A percentile compares a stretch with the other conserved stretches of the same genome.
Evolutionary conservation across 192 early-diverging fungal species (phyloP).

Genomic region (Backusella macrospora): DNA sequence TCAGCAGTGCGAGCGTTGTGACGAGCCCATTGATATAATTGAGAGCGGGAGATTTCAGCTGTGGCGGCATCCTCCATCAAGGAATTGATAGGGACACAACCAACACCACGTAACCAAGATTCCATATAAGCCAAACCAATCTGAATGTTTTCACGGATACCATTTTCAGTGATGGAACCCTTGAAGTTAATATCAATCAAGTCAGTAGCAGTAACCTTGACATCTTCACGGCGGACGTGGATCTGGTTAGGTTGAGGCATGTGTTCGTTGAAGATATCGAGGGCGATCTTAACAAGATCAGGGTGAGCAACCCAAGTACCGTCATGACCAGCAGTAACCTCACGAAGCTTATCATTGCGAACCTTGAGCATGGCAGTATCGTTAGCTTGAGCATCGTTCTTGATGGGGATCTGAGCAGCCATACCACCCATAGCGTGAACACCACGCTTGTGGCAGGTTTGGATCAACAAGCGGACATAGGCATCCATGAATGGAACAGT

Average conservation of each 20-base stretch:
- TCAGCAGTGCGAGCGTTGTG: conserved; percentile 83
- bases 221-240: conserved; percentile 89
- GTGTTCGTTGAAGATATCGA: conserved; percentile 90
- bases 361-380: conserved; percentile 92
- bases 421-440: conserved; percentile 99
- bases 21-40: conserved; percentile 97
- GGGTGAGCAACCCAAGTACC: conserved; percentile 98
- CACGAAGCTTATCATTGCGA: conserved; percentile 92
- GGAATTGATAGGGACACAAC: conserved; percentile 98
- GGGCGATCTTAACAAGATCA: conserved; percentile 89
- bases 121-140: conserved; percentile 94
- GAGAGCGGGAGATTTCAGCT: conserved; percentile 95
- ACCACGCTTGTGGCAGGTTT: conserved; percentile 97
- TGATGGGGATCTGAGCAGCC: conserved; percentile 99
- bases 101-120: conserved; percentile 92
- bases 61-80: conserved; percentile 99
- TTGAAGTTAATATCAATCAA: conserved; percentile 77
- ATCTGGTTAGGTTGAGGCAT: conserved; percentile 98
- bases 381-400: conserved; percentile 89
- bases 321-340: conserved; percentile 94
- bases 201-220: conserved; percentile 79
- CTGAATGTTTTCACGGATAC: conserved; percentile 90
- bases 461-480: conserved; percentile 95
- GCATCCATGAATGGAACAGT: conserved; percentile 98
- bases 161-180: conserved; percentile 85